A percentile compares a stretch with the other conserved stretches of the same genome.
phyloP scores from a whole-genome alignment of 495 filamentous ascomycete species.

The Trichoderma erinaceum region DNA sequence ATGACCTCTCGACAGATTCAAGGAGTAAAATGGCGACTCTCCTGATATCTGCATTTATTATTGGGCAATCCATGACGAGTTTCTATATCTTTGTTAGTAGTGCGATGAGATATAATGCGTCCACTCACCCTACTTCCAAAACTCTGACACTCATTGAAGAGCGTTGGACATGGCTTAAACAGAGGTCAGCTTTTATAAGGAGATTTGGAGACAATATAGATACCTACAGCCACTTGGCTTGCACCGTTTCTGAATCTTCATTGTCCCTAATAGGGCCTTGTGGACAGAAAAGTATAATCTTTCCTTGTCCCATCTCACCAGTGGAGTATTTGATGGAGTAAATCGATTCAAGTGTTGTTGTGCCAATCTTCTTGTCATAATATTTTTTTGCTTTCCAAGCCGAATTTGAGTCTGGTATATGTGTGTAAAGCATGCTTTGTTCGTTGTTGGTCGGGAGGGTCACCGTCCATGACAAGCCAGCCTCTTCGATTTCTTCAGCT shows the following conservation, averaged over 20 bases:
- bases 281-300: background rate
- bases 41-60: background rate
- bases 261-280: background rate
- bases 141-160: background rate
- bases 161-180: background rate
- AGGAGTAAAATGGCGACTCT: background rate
- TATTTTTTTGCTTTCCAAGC: background rate
- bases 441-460: background rate
- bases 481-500: background rate
- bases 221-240: conserved; percentile 2
- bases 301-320: background rate
- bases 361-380: background rate
- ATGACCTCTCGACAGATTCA: background rate
- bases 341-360: background rate
- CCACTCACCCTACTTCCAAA: background rate
- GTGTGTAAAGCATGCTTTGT: background rate
- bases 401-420: background rate
- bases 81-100: background rate
- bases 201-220: background rate
- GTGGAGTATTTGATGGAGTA: background rate
- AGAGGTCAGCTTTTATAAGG: background rate
- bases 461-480: background rate
- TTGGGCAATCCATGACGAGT: background rate
- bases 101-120: background rate
- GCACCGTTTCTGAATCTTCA: background rate